Percentiles rank a stretch among this genome's conserved stretches.
Evolutionary conservation across 2,329 filamentous ascomycete species (phyloP).

Genomic region (Aspergillus aculeatus): DNA sequence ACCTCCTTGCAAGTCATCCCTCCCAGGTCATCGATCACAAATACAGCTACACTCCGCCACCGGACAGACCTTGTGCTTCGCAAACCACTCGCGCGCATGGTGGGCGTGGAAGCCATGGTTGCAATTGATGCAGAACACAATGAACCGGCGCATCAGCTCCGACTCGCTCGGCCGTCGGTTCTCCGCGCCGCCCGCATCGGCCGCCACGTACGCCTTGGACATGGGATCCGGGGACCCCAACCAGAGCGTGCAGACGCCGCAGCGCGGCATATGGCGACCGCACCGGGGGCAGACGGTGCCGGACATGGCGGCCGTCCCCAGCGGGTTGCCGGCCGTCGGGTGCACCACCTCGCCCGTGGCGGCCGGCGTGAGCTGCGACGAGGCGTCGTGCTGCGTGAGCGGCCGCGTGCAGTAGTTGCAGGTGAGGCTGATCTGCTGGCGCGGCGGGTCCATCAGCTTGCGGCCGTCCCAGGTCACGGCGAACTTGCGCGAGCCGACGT

Average conservation of each 20-base stretch:
- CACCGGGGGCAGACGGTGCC: constrained; percentile 62
- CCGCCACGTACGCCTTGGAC: constrained; percentile 38
- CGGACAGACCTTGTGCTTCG: constrained; percentile 39
- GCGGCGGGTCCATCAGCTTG: constrained; percentile 50
- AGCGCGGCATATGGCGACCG: constrained; percentile 62
- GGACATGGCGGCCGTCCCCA: constrained; percentile 36
- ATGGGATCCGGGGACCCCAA: constrained; percentile 58
- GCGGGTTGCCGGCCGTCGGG: constrained; percentile 36
- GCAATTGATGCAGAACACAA: constrained; percentile 63
- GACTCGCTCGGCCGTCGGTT: constrained; percentile 29
- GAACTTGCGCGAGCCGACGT: constrained; percentile 56
- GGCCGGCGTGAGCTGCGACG: constrained; percentile 28
- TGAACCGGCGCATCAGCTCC: constrained; percentile 54
- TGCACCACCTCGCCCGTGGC: constrained; percentile 34
- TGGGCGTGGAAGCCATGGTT: constrained; percentile 64
- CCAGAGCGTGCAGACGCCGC: constrained; percentile 62
- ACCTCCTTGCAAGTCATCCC: constrained; percentile 20
- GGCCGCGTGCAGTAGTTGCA: constrained; percentile 61
- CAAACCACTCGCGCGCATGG: constrained; percentile 63
- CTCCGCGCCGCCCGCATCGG: constrained; percentile 30
- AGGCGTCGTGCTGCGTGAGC: constrained; percentile 49
- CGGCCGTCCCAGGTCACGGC: constrained; percentile 52
- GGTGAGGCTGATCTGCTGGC: constrained; percentile 56
- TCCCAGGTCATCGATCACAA: constrained; percentile 36
- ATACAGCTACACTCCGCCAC: constrained; percentile 44